phyloP scores from a whole-genome alignment of 805 yeast species.

The Saturnispora diversa region DNA sequence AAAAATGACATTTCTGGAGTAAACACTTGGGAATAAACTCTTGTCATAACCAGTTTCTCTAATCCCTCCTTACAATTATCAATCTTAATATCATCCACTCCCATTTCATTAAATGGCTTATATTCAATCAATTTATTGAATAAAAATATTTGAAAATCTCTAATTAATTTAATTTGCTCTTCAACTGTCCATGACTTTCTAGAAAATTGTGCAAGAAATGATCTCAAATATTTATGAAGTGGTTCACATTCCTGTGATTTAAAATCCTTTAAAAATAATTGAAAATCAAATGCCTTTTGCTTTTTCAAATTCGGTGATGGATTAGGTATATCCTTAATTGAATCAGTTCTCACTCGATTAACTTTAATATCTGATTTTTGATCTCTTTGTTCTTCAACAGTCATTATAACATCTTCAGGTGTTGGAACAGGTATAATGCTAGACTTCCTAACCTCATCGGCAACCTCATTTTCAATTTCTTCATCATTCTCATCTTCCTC shows the following conservation, averaged over 20 bases:
- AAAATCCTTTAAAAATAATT: slow-evolving; percentile 62
- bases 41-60: slow-evolving; percentile 86
- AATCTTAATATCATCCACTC: slow-evolving; percentile 43
- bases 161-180: slow-evolving; percentile 71
- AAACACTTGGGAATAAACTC: slow-evolving; percentile 69
- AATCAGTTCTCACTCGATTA: slow-evolving; percentile 6
- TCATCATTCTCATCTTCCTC: background rate
- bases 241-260: slow-evolving; percentile 79
- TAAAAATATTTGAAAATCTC: slow-evolving; percentile 71
- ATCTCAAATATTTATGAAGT: slow-evolving; percentile 72
- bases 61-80: slow-evolving; percentile 82
- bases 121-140: slow-evolving; percentile 49
- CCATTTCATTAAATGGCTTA: slow-evolving; percentile 67
- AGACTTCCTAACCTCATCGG: slow-evolving; percentile 11
- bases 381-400: background rate
- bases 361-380: background rate
- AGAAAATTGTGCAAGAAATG: slow-evolving; percentile 72
- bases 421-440: background rate
- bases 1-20: slow-evolving; percentile 51
- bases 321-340: slow-evolving; percentile 22
- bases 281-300: slow-evolving; percentile 65
- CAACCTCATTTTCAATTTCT: slow-evolving; percentile 13
- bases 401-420: background rate
- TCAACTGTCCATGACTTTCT: slow-evolving; percentile 60
- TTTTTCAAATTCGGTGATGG: slow-evolving; percentile 26